Evolutionary conservation across 495 filamentous ascomycete genomes (phyloP).

Genomic region (Podospora pseudocomata): DNA sequence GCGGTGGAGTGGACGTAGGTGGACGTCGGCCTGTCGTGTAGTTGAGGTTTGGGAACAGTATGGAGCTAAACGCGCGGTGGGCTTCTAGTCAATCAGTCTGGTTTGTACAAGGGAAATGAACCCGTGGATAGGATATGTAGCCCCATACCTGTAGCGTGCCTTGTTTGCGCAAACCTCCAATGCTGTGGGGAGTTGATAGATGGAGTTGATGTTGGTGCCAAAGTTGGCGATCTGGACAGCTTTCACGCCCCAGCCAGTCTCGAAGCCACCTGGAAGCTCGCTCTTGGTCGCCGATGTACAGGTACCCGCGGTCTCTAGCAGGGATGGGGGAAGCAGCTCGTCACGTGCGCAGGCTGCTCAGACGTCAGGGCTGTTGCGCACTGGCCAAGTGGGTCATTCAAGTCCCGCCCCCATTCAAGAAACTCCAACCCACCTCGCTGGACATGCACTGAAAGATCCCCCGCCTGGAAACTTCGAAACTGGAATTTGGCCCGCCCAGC

Average conservation of each 20-base stretch:
- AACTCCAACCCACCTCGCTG: slow-evolving; percentile 14
- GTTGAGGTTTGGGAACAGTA: neutral
- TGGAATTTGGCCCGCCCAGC: slow-evolving; percentile 16
- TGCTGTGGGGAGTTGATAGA: neutral
- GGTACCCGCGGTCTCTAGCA: slow-evolving; percentile 7
- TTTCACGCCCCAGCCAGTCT: slow-evolving; percentile 21
- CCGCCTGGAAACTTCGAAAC: slow-evolving; percentile 20
- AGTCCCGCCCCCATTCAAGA: slow-evolving; percentile 15
- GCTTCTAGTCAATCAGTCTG: neutral
- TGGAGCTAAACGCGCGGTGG: neutral
- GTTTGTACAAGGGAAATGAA: neutral
- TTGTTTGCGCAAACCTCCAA: neutral
- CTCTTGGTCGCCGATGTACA: slow-evolving; percentile 12
- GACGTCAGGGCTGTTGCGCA: slow-evolving; percentile 27
- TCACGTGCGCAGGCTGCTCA: slow-evolving; percentile 19
- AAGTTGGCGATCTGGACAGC: slow-evolving; percentile 29
- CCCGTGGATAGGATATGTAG: neutral
- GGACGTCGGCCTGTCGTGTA: neutral
- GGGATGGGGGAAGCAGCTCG: neutral
- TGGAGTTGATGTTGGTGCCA: slow-evolving; percentile 8
- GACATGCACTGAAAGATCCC: slow-evolving; percentile 24
- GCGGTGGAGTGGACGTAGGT: slow-evolving; percentile 2
- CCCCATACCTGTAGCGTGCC: neutral
- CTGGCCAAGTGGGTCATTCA: slow-evolving; percentile 12
- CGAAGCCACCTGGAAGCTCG: slow-evolving; percentile 6